phyloP scores from a whole-genome alignment of 2,329 filamentous ascomycete genomes.

The Microsporum ferrugineum region DNA sequence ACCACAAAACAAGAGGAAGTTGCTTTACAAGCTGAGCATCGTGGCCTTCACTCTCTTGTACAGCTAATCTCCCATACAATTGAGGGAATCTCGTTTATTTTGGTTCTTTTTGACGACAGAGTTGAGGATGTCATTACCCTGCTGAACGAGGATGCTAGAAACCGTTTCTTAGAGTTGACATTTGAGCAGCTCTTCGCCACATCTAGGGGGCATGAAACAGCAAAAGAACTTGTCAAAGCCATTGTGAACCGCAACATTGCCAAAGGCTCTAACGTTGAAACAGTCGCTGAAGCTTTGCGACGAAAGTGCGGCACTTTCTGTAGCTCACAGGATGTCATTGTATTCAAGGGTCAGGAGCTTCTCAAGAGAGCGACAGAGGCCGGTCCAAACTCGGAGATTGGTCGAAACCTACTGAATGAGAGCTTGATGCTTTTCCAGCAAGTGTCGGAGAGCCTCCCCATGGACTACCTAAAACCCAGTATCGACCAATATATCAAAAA shows the following conservation, averaged over 20 bases:
- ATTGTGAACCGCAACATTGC: slow-evolving; percentile 98
- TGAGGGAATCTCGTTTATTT: slow-evolving; percentile 90
- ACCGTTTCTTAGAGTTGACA: slow-evolving; percentile 63
- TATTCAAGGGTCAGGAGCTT: slow-evolving; percentile 96
- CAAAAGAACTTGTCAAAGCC: slow-evolving; percentile 88
- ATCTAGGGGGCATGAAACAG: slow-evolving; percentile 68
- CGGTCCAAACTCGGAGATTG: slow-evolving; percentile 60
- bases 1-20: slow-evolving; percentile 81
- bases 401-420: slow-evolving; percentile 71
- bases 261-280: slow-evolving; percentile 93
- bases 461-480: slow-evolving; percentile 66
- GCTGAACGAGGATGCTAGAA: slow-evolving; percentile 58
- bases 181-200: slow-evolving; percentile 82
- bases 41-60: slow-evolving; percentile 75
- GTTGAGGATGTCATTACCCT: slow-evolving; percentile 75
- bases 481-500: slow-evolving; percentile 68
- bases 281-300: slow-evolving; percentile 85
- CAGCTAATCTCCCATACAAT: slow-evolving; percentile 81
- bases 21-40: slow-evolving; percentile 84
- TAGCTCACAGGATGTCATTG: slow-evolving; percentile 89
- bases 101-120: slow-evolving; percentile 88
- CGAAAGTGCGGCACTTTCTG: slow-evolving; percentile 94
- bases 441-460: slow-evolving; percentile 71
- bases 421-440: slow-evolving; percentile 79
- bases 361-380: slow-evolving; percentile 79